Percentiles rank a stretch among this genome's conserved stretches.
phyloP scores from a whole-genome alignment of 1,284 basidiomycete species.

The Moesziomyces antarcticus region DNA sequence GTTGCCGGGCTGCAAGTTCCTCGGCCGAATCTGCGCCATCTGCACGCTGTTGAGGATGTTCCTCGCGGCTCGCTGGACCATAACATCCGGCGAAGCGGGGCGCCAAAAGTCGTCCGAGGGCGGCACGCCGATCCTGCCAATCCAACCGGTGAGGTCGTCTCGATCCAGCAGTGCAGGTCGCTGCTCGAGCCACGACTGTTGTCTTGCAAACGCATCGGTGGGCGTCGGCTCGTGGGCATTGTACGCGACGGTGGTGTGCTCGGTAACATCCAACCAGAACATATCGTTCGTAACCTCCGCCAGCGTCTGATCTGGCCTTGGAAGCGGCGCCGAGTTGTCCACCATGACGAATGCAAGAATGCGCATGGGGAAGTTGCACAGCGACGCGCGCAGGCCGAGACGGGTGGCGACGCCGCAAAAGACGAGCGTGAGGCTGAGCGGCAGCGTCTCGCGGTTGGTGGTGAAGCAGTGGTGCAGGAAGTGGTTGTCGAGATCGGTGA shows the following conservation, averaged over 20 bases:
- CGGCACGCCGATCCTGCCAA: constrained; percentile 15
- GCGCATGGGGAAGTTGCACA: constrained; percentile 46
- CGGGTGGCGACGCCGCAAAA: constrained; percentile 50
- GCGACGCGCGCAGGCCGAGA: constrained; percentile 39
- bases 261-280: constrained; percentile 50
- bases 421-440: constrained; percentile 42
- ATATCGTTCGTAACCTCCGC: constrained; percentile 7
- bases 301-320: constrained; percentile 4
- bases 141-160: constrained; percentile 19
- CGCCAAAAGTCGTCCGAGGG: constrained; percentile 25
- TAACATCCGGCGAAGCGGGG: constrained; percentile 15
- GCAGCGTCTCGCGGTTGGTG: constrained; percentile 47
- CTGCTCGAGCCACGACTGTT: constrained; percentile 16
- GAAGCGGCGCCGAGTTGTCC: constrained; percentile 10
- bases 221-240: constrained; percentile 20
- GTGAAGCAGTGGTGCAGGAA: constrained; percentile 50
- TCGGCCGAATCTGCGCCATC: constrained; percentile 27
- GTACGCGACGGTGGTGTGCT: constrained; percentile 19
- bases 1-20: constrained; percentile 4
- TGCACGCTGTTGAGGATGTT: constrained; percentile 40
- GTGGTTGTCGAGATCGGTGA: constrained; percentile 49
- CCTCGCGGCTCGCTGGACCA: constrained; percentile 31
- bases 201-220: constrained; percentile 19
- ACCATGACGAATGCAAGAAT: constrained; percentile 39
- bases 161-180: constrained; percentile 30